These are phyloP conservation scores for Aspergillus sparsus DNA, from an alignment of 495 filamentous ascomycete genomes.

Conservation along the genomic window DNA sequence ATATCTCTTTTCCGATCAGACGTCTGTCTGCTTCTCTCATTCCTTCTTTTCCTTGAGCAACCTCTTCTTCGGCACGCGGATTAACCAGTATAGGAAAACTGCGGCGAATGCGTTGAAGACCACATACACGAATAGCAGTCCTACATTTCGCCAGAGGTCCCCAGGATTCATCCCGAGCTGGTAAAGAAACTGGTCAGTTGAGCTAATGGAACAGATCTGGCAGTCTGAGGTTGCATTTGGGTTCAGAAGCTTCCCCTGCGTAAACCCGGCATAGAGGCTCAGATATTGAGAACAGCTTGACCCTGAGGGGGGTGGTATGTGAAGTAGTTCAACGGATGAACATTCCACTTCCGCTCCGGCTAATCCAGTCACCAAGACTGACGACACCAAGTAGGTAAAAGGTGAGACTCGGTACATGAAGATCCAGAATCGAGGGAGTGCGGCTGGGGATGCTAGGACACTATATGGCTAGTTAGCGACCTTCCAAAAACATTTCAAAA, in stretches of 20 bases:
- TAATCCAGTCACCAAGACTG: slow-evolving; percentile 62
- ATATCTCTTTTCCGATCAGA: not conserved
- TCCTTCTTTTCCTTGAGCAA: slow-evolving; percentile 45
- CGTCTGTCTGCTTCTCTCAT: not conserved
- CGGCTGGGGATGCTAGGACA: slow-evolving; percentile 65
- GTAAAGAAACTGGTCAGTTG: slow-evolving; percentile 64
- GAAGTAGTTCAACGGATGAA: slow-evolving; percentile 28
- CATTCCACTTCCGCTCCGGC: slow-evolving; percentile 61
- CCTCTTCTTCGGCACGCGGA: slow-evolving; percentile 71
- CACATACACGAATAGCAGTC: slow-evolving; percentile 68
- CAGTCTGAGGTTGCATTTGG: slow-evolving; percentile 55
- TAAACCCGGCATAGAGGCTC: slow-evolving; percentile 42
- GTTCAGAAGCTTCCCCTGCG: slow-evolving; percentile 57
- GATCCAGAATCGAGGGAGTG: slow-evolving; percentile 75
- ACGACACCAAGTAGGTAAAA: slow-evolving; percentile 68
- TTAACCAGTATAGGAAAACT: slow-evolving; percentile 75
- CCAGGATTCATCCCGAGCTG: slow-evolving; percentile 49
- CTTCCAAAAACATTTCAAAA: not conserved
- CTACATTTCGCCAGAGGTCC: slow-evolving; percentile 71
- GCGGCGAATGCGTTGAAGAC: slow-evolving; percentile 77
- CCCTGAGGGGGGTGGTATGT: too few relatives aligned
- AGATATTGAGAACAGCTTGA: slow-evolving; percentile 65
- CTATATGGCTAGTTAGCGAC: slow-evolving; percentile 36
- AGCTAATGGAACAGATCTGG: slow-evolving; percentile 57
- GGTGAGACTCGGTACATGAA: slow-evolving; percentile 83